Conservation (phyloP, 495 filamentous ascomycete species). For the Corynascus novoguineensis region DNA sequence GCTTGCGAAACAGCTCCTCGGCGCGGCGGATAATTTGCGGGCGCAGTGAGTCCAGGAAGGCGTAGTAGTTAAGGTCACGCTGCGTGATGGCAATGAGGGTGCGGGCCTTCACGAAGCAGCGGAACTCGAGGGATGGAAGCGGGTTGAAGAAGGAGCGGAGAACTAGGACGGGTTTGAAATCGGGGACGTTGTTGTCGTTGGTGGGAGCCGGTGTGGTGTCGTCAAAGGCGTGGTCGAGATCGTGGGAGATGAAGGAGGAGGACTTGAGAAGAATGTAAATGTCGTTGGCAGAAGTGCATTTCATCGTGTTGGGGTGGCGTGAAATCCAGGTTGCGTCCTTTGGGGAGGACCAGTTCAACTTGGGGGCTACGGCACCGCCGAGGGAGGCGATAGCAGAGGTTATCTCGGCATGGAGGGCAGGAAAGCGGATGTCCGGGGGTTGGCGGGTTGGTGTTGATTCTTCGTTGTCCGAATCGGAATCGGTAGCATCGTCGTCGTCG, state of each 20-base stretch:
- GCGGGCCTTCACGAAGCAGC: constrained; percentile 81
- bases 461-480: constrained; percentile 38
- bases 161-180: constrained; percentile 54
- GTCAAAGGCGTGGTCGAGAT: constrained; percentile 88
- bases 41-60: constrained; percentile 66
- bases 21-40: constrained; percentile 57
- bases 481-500: constrained; percentile 21
- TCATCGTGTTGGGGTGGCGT: constrained; percentile 76
- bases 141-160: constrained; percentile 82
- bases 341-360: constrained; percentile 94
- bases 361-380: constrained; percentile 78
- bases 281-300: constrained; percentile 81
- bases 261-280: constrained; percentile 90
- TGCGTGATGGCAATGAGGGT: constrained; percentile 79
- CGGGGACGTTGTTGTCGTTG: not conserved
- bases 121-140: constrained; percentile 87
- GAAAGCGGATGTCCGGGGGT: constrained; percentile 46
- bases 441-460: constrained; percentile 21
- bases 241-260: constrained; percentile 88
- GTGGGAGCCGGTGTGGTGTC: constrained; percentile 51
- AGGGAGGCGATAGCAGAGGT: constrained; percentile 69
- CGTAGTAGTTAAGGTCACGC: constrained; percentile 83
- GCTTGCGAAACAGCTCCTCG: constrained; percentile 63
- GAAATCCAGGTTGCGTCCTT: constrained; percentile 97
- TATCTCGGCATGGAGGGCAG: constrained; percentile 69